Evolutionary conservation across 306 rosid genomes (phyloP).

Genomic region (Rubus parviflorus): DNA sequence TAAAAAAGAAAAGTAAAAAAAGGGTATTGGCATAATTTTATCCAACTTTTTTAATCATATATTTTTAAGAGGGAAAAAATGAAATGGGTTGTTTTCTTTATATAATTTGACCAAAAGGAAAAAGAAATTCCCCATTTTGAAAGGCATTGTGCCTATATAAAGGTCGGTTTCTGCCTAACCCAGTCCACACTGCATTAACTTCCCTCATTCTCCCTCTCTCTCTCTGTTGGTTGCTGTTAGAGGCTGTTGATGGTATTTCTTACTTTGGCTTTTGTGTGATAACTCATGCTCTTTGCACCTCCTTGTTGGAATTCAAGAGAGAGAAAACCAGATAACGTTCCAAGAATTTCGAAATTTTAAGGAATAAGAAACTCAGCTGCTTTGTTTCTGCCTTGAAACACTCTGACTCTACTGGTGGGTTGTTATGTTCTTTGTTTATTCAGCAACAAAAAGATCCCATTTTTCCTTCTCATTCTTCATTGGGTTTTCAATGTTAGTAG

Average conservation of each 20-base stretch:
- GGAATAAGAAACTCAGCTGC: background rate
- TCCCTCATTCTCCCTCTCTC: background rate
- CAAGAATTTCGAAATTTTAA: background rate
- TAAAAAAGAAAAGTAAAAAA: background rate
- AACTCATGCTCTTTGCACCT: conserved; percentile 23
- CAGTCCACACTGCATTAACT: conserved; percentile 15
- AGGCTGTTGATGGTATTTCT: background rate
- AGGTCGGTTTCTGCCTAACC: background rate
- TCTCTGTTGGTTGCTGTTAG: background rate
- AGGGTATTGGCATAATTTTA: background rate
- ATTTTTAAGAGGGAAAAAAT: conserved; percentile 8
- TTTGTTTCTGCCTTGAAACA: background rate
- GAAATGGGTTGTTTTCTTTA: background rate
- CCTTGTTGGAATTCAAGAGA: conserved; percentile 17
- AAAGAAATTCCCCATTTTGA: background rate
- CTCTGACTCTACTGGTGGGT: conserved; percentile 21
- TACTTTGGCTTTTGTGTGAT: background rate
- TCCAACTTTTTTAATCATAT: background rate
- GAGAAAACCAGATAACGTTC: conserved; percentile 19
- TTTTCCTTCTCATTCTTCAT: conserved; percentile 6
- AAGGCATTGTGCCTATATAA: conserved; percentile 3
- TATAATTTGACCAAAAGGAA: background rate
- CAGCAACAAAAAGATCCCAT: conserved; percentile 5
- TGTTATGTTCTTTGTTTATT: background rate
- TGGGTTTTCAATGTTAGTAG: background rate